Base-by-base conservation (phyloP, 202 grass and related monocot genomes). In the Setaria italica region DNA sequence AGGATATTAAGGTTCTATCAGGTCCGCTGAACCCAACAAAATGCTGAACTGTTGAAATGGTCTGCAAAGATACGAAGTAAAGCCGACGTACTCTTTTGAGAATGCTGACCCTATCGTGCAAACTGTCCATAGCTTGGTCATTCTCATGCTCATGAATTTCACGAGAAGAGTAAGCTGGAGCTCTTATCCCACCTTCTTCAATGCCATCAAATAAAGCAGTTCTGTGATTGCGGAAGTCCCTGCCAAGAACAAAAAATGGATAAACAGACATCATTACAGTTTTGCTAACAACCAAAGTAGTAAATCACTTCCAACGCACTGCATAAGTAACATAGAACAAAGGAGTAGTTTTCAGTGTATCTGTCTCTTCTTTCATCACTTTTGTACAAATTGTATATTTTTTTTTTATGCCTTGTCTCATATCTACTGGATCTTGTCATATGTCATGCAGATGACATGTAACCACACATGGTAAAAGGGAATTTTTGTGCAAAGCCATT, bases 71-170 rank as follows among this genome's bases (percentile, higher is more conserved):
- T 67, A 74, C 32, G 29, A 68, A 41, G 51, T 85, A 43, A 13
- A 80, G 7, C 3, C 48, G 62, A 92, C 86, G 15, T 95, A 95
- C 92, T 84, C 91, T 92, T 89, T 93, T 94, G 53, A 97, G 87
- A 85, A 93, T 2, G 79, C 72, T 91, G 87, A 97, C 90, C 83
- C 92, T 92, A 74, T 95, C 95, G 55, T 94, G 92, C 55, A 97
- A 79, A 58, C 85, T 88, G 77, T 93, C 90, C 57, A 93, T 48
- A 81, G 89, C 92, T 82, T 77, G 80, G 54, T 91, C 95, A 70
- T 97, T 97, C 43, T 97, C 90, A 82, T 95, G 87, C 72, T 97
- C 95, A 89, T 93, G 89, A 68, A 92, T 93, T 89, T 98, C 94
- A 63, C 85, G 90, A 66, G 95, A 93, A 21, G 88, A 93, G 62